Percentiles rank a stretch among this genome's conserved stretches.
phyloP scores from a whole-genome alignment of 2,329 filamentous ascomycete species.

The Diaporthe vexans region DNA sequence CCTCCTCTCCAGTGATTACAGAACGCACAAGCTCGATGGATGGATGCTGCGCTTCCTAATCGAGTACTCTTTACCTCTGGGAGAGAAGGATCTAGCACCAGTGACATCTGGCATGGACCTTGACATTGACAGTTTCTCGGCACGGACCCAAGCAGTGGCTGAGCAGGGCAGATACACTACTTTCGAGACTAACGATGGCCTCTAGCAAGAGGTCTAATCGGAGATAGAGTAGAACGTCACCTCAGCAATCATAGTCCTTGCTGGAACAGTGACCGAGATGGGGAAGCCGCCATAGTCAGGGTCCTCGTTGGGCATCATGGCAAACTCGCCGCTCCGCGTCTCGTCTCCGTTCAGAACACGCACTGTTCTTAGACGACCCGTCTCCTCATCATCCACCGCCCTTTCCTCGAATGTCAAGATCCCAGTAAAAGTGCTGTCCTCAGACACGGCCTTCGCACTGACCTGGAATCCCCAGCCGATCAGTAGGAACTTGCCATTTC shows the following conservation, averaged over 20 bases:
- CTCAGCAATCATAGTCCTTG: constrained; percentile 62
- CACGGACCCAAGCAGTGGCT: constrained; percentile 9
- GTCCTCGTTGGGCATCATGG: constrained; percentile 69
- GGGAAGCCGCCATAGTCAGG: constrained; percentile 70
- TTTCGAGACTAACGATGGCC: background rate
- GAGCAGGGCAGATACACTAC: constrained; percentile 21
- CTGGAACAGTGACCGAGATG: constrained; percentile 67
- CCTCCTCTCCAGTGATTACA: constrained; percentile 3
- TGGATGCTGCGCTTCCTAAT: constrained; percentile 18
- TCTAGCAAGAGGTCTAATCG: background rate
- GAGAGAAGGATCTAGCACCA: constrained; percentile 1
- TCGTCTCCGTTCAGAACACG: constrained; percentile 57
- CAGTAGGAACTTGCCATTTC: constrained; percentile 47
- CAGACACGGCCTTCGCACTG: constrained; percentile 43
- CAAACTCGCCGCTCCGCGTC: constrained; percentile 58
- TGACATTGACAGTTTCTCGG: constrained; percentile 4
- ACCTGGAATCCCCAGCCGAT: constrained; percentile 48
- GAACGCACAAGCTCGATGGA: constrained; percentile 16
- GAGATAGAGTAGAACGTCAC: constrained; percentile 52
- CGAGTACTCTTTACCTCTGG: background rate
- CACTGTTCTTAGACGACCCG: constrained; percentile 51
- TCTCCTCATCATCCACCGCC: constrained; percentile 49
- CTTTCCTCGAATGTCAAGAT: constrained; percentile 48
- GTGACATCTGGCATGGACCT: constrained; percentile 11
- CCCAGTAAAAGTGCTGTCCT: constrained; percentile 45